Evolutionary conservation across 805 yeast species (phyloP).

Genomic region (Candida loeiensis): DNA sequence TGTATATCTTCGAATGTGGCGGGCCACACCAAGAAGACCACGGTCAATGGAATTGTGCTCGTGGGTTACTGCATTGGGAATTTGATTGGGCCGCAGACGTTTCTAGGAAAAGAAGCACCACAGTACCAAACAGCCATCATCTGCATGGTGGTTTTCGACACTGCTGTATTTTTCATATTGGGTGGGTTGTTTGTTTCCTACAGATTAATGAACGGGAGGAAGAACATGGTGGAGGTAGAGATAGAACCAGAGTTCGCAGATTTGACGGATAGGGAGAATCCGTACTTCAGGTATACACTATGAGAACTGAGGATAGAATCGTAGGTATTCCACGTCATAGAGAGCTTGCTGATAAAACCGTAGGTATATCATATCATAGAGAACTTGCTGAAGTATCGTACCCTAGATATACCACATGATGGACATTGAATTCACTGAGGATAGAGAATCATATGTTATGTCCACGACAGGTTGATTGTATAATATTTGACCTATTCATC

Average conservation of each 20-base stretch:
- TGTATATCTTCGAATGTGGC: slow-evolving; percentile 46
- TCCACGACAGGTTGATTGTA: too few relatives aligned
- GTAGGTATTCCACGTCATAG: too few relatives aligned
- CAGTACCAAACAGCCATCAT: slow-evolving; percentile 38
- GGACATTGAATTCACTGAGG: too few relatives aligned
- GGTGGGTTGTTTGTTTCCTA: slow-evolving; percentile 24
- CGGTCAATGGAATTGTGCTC: slow-evolving; percentile 43
- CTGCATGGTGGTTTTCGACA: slow-evolving; percentile 35
- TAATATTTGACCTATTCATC: too few relatives aligned
- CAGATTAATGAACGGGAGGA: slow-evolving; percentile 34
- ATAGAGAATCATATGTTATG: too few relatives aligned
- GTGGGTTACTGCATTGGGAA: slow-evolving; percentile 54
- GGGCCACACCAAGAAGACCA: slow-evolving; percentile 55
- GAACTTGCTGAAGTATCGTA: too few relatives aligned
- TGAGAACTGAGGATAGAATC: too few relatives aligned
- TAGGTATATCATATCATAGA: too few relatives aligned
- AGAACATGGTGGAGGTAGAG: slow-evolving; percentile 24
- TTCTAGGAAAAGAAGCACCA: slow-evolving; percentile 43
- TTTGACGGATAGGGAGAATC: slow-evolving; percentile 53
- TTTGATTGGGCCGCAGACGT: slow-evolving; percentile 53
- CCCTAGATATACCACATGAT: too few relatives aligned
- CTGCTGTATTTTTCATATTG: slow-evolving; percentile 24
- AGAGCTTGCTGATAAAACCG: too few relatives aligned
- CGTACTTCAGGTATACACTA: slow-evolving; percentile 44
- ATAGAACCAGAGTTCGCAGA: slow-evolving; percentile 47